phyloP scores from a whole-genome alignment of 2,329 filamentous ascomycete genomes.

The Trichothecium roseum region DNA sequence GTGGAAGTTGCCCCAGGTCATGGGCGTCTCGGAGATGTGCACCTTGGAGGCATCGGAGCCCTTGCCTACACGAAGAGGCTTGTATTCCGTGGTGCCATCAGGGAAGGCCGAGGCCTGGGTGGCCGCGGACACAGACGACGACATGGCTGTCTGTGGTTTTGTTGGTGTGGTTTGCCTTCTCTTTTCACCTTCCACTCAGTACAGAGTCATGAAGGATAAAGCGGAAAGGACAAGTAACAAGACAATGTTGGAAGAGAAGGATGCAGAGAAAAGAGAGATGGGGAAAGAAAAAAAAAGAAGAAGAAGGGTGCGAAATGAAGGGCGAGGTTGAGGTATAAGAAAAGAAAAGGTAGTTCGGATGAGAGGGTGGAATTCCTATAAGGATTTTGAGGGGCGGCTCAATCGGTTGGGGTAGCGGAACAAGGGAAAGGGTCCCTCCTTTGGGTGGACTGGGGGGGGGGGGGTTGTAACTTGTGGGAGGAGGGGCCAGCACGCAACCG shows the following conservation, averaged over 20 bases:
- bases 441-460: too few relatives aligned
- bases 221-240: too few relatives aligned
- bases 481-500: too few relatives aligned
- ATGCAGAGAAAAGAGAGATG: background rate
- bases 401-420: slow-evolving; percentile 2
- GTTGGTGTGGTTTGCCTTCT: background rate
- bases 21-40: slow-evolving; percentile 75
- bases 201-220: too few relatives aligned
- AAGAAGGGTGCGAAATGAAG: background rate
- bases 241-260: background rate
- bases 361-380: background rate
- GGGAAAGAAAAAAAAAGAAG: slow-evolving; percentile 1
- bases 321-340: slow-evolving; percentile 1
- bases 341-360: slow-evolving; percentile 1
- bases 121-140: slow-evolving; percentile 27
- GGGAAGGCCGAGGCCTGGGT: slow-evolving; percentile 29
- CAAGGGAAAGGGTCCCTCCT: background rate
- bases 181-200: too few relatives aligned
- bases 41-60: slow-evolving; percentile 55
- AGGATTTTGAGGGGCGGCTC: background rate
- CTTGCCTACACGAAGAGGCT: slow-evolving; percentile 30
- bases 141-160: slow-evolving; percentile 13
- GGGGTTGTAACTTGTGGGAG: too few relatives aligned
- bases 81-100: slow-evolving; percentile 46
- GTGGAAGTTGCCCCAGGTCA: slow-evolving; percentile 77